Conservation (phyloP, 306 rosid species). For the Sphenostylis stenocarpa region DNA sequence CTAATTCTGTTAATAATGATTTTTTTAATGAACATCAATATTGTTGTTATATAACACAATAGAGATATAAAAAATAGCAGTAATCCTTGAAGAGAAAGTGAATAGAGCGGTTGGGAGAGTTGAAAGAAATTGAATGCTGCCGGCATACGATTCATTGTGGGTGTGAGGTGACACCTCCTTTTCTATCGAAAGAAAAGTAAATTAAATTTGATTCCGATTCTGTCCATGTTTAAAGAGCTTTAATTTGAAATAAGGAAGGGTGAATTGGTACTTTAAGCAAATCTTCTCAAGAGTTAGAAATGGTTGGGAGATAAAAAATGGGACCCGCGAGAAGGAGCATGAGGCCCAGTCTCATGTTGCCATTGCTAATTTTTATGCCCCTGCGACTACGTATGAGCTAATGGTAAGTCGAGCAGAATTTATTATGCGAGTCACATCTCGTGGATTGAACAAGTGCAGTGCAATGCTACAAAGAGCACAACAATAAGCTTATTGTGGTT, state of each 20-base stretch:
- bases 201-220: neutral
- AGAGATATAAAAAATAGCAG: neutral
- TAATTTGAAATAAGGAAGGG: slow-evolving; percentile 30
- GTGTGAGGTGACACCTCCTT: slow-evolving; percentile 22
- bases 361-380: neutral
- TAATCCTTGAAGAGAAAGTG: slow-evolving; percentile 29
- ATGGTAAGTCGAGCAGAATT: slow-evolving; percentile 33
- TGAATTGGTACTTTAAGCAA: slow-evolving; percentile 10
- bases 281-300: neutral
- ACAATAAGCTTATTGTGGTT: neutral
- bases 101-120: slow-evolving; percentile 29
- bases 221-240: neutral
- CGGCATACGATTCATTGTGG: slow-evolving; percentile 27
- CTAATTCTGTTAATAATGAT: no score
- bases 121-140: slow-evolving; percentile 36
- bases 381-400: neutral
- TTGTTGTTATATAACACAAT: neutral
- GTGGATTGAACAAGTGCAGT: slow-evolving; percentile 32
- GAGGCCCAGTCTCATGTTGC: neutral
- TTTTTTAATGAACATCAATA: no score
- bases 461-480: neutral
- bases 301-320: neutral
- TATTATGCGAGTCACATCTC: slow-evolving; percentile 50
- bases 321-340: slow-evolving; percentile 36
- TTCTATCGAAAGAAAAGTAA: slow-evolving; percentile 1